phyloP scores from a whole-genome alignment of 495 filamentous ascomycete species.

The Penicillium odoratum region DNA sequence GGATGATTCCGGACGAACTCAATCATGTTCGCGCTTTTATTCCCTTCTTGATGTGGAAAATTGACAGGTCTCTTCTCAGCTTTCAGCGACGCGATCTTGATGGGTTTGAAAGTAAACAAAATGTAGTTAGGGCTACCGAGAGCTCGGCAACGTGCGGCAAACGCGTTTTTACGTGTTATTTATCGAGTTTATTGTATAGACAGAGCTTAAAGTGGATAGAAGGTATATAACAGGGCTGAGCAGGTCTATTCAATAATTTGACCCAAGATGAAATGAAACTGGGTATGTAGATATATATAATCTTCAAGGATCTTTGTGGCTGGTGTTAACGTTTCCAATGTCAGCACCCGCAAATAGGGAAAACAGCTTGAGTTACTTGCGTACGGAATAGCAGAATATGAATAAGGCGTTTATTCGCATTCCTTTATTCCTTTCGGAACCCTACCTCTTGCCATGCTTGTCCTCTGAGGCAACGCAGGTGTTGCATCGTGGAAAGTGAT shows the following conservation, averaged over 20 bases:
- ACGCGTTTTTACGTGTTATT: constrained; percentile 14
- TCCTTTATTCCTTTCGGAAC: too few species aligned
- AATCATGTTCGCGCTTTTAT: constrained; percentile 12
- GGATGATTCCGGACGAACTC: constrained; percentile 5
- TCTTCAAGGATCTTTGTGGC: constrained; percentile 4
- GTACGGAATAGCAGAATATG: constrained; percentile 13
- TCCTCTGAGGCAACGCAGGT: too few species aligned
- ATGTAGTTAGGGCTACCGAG: constrained; percentile 7
- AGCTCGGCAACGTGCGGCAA: constrained; percentile 8
- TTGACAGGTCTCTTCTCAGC: constrained; percentile 12
- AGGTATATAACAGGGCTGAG: constrained; percentile 4
- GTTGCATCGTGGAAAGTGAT: too few species aligned
- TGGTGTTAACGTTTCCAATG: constrained; percentile 5
- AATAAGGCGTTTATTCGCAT: not conserved
- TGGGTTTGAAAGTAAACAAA: constrained; percentile 12
- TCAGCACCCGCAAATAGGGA: constrained; percentile 3
- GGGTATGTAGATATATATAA: constrained; percentile 10
- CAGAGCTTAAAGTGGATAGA: constrained; percentile 9
- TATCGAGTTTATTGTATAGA: constrained; percentile 5
- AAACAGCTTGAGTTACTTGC: constrained; percentile 1
- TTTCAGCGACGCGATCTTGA: constrained; percentile 12
- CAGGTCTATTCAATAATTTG: constrained; percentile 10
- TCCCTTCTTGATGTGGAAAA: constrained; percentile 12
- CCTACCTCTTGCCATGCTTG: too few species aligned
- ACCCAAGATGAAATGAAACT: constrained; percentile 6